Base-by-base conservation (phyloP, 176 grass and related monocot species). In the Lolium perenne region DNA sequence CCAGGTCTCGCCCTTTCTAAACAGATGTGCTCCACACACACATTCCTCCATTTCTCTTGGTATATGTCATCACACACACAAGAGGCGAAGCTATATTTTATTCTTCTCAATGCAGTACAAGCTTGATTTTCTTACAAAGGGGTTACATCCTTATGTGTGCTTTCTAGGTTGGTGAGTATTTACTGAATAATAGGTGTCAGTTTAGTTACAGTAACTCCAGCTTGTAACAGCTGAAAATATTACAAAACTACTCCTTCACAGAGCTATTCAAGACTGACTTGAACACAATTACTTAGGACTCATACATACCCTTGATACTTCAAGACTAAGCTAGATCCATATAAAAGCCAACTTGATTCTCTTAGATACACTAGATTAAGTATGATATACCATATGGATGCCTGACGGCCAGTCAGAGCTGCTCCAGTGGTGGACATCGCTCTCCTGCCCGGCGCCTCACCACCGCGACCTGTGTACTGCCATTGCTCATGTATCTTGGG, bases 301-400 rank as follows among this genome's bases (percentile, higher is more conserved):
- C 22, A 0, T 65, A 26, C 22, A 26, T 62, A 62, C 7, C 4
- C 3, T 64, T 22, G 4, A 64, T 64, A 64, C 11, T 64, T 64
- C 23, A 65, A 32, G 4, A 65, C 61, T 65, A 65, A 63, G n/a
- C 8, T 61, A 29, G 61, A 1, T 65, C 1, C 61, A 65, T 64
- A 22, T 64, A 29, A 29, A 21, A 26, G 0, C 61, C 61, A 65
- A 65, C 26, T 29, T 23, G 25, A 65, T 65, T 65, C 23, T 65
- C 25, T 65, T 32, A 13, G 61, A 32, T 14, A 65, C 23, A 32
- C 25, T 1, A 61, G 72, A 47, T 86, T 17, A 69, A 35, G 55
- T 86, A 73, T 80, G 83, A 71, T 69, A 20, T 77, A 62, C 81
- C 26, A 60, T 46, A 25, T 65, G 32, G 32, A 35, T 35, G 32